These are phyloP conservation scores for Cutaneotrichosporon sp. DNA, from an alignment of 1,284 basidiomycete genomes.

Conservation along the genomic window DNA sequence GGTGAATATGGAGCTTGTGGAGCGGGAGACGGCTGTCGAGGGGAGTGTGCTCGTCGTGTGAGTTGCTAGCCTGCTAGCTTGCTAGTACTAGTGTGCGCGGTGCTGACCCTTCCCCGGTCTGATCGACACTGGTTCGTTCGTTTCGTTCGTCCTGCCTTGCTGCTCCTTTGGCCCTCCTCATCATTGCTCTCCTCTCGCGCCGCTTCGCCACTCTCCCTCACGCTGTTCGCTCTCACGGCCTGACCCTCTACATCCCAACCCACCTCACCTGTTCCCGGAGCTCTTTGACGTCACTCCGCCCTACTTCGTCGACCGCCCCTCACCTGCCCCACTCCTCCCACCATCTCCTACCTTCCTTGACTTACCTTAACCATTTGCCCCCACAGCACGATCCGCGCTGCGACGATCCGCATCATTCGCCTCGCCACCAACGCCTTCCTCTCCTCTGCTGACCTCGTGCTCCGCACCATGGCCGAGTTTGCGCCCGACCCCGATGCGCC, in stretches of 20 bases:
- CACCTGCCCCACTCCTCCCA: no score
- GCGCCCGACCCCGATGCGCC: conserved; percentile 41
- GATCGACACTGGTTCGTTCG: background rate
- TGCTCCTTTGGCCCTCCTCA: no score
- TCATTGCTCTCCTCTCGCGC: background rate
- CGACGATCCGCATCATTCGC: conserved; percentile 78
- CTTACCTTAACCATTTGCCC: background rate
- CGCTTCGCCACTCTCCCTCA: background rate
- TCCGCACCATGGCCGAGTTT: conserved; percentile 77
- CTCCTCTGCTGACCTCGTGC: conserved; percentile 78
- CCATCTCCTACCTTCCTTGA: no score
- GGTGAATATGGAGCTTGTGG: conserved; percentile 73
- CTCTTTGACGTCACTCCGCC: no score
- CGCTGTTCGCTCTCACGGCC: background rate
- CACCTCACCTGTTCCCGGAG: no score
- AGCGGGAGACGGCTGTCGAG: conserved; percentile 65
- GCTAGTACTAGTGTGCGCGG: background rate
- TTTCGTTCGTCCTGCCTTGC: background rate
- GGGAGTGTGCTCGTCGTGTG: conserved; percentile 70
- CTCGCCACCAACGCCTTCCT: conserved; percentile 78
- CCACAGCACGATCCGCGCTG: conserved; percentile 54
- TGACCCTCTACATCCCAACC: no score
- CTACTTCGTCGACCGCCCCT: no score
- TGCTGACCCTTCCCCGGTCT: conserved; percentile 2
- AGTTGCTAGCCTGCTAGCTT: conserved; percentile 9